Percentiles rank a stretch among this genome's conserved stretches.
Evolutionary conservation across 106 monocot genomes (phyloP).

Genomic region (Phalaenopsis aphrodite): DNA sequence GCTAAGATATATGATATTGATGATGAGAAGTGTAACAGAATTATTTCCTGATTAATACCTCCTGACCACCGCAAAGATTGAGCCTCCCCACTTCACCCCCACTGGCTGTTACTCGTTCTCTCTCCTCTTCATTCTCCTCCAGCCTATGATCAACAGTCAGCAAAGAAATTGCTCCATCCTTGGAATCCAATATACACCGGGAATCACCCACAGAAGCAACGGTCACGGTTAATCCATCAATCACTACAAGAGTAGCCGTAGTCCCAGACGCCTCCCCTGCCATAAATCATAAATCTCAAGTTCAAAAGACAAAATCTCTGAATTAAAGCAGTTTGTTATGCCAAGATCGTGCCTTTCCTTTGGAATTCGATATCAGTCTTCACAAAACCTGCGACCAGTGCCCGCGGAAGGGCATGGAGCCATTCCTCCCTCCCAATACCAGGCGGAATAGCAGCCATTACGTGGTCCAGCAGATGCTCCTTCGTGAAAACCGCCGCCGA

Average conservation of each 20-base stretch:
- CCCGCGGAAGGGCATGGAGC: conserved; percentile 75
- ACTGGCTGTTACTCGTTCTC: conserved; percentile 87
- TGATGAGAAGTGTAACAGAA: neutral
- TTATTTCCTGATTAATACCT: conserved; percentile 31
- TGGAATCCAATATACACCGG: conserved; percentile 80
- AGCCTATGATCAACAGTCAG: conserved; percentile 90
- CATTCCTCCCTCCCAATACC: conserved; percentile 60
- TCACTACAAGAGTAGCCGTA: conserved; percentile 80
- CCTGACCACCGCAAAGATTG: conserved; percentile 77
- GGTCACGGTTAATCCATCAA: conserved; percentile 87
- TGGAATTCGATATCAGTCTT: conserved; percentile 98
- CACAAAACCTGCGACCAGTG: conserved; percentile 86
- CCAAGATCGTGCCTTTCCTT: conserved; percentile 43
- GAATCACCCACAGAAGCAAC: conserved; percentile 97
- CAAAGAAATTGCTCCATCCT: conserved; percentile 60
- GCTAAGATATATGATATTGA: neutral
- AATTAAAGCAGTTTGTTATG: neutral
- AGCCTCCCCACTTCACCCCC: conserved; percentile 95
- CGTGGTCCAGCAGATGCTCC: conserved; percentile 79
- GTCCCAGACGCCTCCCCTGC: conserved; percentile 84
- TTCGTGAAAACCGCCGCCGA: conserved; percentile 86
- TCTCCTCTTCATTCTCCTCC: conserved; percentile 92
- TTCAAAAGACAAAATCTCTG: neutral
- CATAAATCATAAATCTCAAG: conserved; percentile 10
- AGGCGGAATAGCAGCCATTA: conserved; percentile 65